Evolutionary conservation across 306 rosid genomes (phyloP).

Genomic region (Comarum palustre): DNA sequence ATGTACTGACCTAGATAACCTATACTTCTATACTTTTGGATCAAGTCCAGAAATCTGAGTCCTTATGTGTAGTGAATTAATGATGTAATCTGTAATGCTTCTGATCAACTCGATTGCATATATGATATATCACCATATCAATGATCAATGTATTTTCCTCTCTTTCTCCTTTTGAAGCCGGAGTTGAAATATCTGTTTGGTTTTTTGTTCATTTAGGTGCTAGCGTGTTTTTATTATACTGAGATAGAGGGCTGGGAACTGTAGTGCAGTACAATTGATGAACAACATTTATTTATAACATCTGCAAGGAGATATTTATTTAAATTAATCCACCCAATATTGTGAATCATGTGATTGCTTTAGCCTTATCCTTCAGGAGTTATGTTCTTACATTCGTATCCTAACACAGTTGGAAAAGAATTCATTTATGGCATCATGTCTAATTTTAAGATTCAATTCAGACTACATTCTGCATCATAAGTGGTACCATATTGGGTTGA

Average conservation of each 20-base stretch:
- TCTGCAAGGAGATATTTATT: background rate
- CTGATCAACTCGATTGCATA: too few relatives aligned
- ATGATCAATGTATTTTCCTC: background rate
- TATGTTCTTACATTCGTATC: background rate
- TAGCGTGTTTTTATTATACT: background rate
- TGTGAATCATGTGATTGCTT: background rate
- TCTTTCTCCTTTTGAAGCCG: background rate
- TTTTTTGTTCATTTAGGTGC: background rate
- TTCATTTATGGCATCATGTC: background rate
- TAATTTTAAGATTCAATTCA: background rate
- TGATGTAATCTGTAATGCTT: background rate
- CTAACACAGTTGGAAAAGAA: background rate
- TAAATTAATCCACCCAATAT: background rate
- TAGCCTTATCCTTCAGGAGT: background rate
- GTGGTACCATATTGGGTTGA: background rate
- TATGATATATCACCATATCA: background rate
- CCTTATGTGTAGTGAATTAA: background rate
- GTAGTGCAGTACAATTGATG: background rate
- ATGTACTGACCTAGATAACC: background rate
- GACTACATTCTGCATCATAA: background rate
- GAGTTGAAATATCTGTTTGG: background rate
- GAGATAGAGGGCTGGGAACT: background rate
- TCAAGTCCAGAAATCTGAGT: background rate
- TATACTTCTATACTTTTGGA: background rate
- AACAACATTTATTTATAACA: background rate